phyloP scores from a whole-genome alignment of 2,329 filamentous ascomycete genomes.

The Leptodontidium sp. region DNA sequence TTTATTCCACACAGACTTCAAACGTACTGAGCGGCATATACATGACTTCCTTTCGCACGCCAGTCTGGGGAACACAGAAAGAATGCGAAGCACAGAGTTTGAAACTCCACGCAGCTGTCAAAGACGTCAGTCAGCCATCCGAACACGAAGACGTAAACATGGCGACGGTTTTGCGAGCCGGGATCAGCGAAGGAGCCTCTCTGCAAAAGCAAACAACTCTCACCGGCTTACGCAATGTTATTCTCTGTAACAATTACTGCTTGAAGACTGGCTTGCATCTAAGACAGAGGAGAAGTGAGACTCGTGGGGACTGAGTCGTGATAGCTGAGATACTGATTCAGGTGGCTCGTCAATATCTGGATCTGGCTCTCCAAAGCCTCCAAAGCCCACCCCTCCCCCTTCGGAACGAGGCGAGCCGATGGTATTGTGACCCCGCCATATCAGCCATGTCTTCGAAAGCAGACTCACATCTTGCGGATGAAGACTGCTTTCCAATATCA shows the following conservation, averaged over 20 bases:
- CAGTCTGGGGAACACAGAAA: conserved; percentile 1
- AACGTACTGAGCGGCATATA: conserved; percentile 31
- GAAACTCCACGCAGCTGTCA: conserved; percentile 9
- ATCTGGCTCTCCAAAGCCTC: background rate
- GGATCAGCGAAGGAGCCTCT: background rate
- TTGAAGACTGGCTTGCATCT: conserved; percentile 8
- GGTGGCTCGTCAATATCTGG: background rate
- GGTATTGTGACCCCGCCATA: conserved; percentile 14
- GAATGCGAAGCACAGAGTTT: conserved; percentile 2
- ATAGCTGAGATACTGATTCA: conserved; percentile 13
- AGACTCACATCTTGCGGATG: conserved; percentile 12
- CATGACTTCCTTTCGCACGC: background rate
- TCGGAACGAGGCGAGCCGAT: conserved; percentile 15
- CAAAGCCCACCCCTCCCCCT: background rate
- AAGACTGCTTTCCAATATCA: conserved; percentile 12
- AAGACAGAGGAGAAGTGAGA: conserved; percentile 8
- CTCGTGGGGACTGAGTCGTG: background rate
- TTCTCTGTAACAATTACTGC: background rate
- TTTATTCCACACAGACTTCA: conserved; percentile 30
- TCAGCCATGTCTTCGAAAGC: conserved; percentile 1
- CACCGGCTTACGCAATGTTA: conserved; percentile 7
- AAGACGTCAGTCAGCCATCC: conserved; percentile 11
- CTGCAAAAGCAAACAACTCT: background rate
- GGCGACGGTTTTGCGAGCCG: background rate
- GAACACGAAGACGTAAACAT: conserved; percentile 2